Conservation (phyloP, 176 grass and related monocot genomes). For the Triticum urartu region DNA sequence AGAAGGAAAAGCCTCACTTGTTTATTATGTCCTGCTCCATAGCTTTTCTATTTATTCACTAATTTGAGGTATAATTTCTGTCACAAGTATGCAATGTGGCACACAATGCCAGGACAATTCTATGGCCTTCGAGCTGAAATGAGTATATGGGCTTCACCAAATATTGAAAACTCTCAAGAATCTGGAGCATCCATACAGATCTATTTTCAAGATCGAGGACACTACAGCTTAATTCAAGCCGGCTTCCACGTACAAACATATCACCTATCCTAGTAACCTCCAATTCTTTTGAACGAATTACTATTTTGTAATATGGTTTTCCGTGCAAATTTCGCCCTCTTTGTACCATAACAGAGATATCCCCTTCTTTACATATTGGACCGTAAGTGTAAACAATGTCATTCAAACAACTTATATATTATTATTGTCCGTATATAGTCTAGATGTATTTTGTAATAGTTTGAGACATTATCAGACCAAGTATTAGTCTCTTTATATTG, state of each 20-base stretch:
- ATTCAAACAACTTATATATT: too few relatives aligned
- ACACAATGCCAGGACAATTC: neutral
- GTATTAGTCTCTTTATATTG: too few relatives aligned
- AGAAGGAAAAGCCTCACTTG: neutral
- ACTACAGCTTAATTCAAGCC: neutral
- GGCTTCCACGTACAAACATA: conserved; percentile 29
- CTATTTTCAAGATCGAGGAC: neutral
- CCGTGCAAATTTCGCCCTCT: conserved; percentile 9
- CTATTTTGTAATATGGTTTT: neutral
- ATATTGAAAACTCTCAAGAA: too few relatives aligned
- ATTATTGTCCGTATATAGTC: too few relatives aligned
- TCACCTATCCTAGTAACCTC: neutral
- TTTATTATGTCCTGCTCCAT: neutral
- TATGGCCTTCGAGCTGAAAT: conserved; percentile 32
- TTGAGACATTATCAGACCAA: too few relatives aligned
- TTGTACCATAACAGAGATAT: conserved; percentile 30
- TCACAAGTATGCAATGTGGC: neutral
- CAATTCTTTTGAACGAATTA: neutral
- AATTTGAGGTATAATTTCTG: neutral
- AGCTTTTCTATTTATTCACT: neutral
- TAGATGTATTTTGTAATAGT: too few relatives aligned
- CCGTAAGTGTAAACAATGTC: conserved; percentile 12
- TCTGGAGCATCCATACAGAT: conserved; percentile 23
- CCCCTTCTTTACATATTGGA: conserved; percentile 44
- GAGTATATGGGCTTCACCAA: too few relatives aligned